These are phyloP conservation scores for Senna siamea DNA, from an alignment of 306 rosid species.

Conservation along the genomic window DNA sequence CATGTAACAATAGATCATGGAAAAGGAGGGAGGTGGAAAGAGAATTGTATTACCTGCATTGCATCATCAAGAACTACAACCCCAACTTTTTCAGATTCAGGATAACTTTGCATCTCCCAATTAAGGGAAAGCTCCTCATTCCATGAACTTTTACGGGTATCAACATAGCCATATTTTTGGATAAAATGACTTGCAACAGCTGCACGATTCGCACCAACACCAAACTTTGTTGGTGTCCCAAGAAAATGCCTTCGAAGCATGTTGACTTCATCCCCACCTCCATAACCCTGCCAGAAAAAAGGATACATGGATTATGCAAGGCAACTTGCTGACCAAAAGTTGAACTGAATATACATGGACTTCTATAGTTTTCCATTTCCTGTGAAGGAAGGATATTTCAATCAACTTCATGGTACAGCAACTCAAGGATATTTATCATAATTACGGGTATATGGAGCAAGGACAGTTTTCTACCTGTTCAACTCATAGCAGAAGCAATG, in stretches of 20 bases:
- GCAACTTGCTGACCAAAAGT: conserved; percentile 5
- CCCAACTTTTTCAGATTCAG: conserved; percentile 60
- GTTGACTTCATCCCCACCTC: conserved; percentile 91
- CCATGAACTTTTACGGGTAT: conserved; percentile 42
- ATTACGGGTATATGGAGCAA: not conserved
- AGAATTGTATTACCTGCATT: conserved; percentile 70
- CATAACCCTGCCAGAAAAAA: conserved; percentile 73
- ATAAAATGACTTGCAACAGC: conserved; percentile 59
- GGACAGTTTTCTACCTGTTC: not conserved
- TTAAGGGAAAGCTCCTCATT: conserved; percentile 39
- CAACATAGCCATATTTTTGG: conserved; percentile 65
- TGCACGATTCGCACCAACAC: conserved; percentile 79
- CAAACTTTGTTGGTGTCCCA: conserved; percentile 71
- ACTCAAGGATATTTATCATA: conserved; percentile 11
- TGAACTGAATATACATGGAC: conserved; percentile 3
- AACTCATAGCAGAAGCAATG: not conserved
- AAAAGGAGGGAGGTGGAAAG: not conserved
- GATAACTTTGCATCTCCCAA: conserved; percentile 35
- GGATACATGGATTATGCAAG: conserved; percentile 27
- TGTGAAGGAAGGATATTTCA: conserved; percentile 24
- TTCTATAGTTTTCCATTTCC: conserved; percentile 5
- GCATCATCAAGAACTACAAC: conserved; percentile 85
- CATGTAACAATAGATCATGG: not conserved
- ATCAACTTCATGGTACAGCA: conserved; percentile 4
- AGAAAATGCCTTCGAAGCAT: conserved; percentile 82